phyloP scores from a whole-genome alignment of 805 yeast species.

The Sugiyamaella chiloensis region DNA sequence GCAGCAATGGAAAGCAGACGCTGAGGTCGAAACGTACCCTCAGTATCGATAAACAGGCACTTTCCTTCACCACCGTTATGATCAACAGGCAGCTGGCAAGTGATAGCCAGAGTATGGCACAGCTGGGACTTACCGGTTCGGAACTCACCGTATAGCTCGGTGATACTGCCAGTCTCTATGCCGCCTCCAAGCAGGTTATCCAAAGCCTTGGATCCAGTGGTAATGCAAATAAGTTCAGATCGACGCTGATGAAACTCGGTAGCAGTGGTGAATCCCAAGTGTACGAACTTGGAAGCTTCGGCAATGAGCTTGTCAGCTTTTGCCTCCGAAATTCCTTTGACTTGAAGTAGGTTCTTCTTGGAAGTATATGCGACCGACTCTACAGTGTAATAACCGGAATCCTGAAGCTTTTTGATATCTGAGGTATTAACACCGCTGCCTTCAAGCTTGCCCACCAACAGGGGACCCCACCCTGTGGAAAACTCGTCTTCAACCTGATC shows the following conservation, averaged over 20 bases:
- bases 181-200: conserved; percentile 96
- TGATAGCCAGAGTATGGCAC: conserved; percentile 94
- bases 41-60: conserved; percentile 93
- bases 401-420: conserved; percentile 76
- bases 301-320: conserved; percentile 82
- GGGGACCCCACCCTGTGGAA: conserved; percentile 5
- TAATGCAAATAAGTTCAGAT: conserved; percentile 84
- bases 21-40: conserved; percentile 93
- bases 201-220: conserved; percentile 92
- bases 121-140: conserved; percentile 97
- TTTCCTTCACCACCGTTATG: conserved; percentile 99
- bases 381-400: conserved; percentile 83
- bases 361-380: conserved; percentile 95
- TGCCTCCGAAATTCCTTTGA: conserved; percentile 93
- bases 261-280: conserved; percentile 97
- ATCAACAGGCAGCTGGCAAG: conserved; percentile 93
- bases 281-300: conserved; percentile 84
- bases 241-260: conserved; percentile 88
- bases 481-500: not conserved
- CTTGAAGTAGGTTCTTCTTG: conserved; percentile 65
- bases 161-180: conserved; percentile 92
- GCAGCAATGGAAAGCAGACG: conserved; percentile 86
- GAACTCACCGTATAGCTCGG: conserved; percentile 95
- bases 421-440: conserved; percentile 73
- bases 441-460: conserved; percentile 4